These are phyloP conservation scores for Apiospora hydei DNA, from an alignment of 2,329 filamentous ascomycete genomes.

Conservation along the genomic window DNA sequence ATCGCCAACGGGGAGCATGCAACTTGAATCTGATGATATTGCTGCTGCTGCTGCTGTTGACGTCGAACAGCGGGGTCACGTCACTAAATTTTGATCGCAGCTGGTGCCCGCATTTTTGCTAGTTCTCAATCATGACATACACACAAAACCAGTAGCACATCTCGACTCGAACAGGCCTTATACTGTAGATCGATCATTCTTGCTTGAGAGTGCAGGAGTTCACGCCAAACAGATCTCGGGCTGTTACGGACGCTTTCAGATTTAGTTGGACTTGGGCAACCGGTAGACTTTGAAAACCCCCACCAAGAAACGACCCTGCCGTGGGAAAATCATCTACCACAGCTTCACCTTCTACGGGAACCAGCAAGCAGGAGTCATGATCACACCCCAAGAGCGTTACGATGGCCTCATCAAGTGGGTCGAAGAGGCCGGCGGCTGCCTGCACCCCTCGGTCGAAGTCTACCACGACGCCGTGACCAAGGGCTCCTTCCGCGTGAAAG, in stretches of 20 bases:
- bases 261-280: neutral
- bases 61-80: neutral
- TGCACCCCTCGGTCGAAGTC: slow-evolving; percentile 62
- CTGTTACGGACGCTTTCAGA: neutral
- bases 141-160: neutral
- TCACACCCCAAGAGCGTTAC: slow-evolving; percentile 37
- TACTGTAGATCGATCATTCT: neutral
- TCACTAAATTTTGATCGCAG: slow-evolving; percentile 4
- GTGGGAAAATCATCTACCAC: neutral
- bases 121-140: neutral
- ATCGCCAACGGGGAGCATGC: too few species aligned
- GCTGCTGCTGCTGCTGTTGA: neutral
- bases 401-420: slow-evolving; percentile 58
- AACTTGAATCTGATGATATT: neutral
- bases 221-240: neutral
- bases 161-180: neutral
- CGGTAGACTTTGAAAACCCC: neutral
- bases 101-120: neutral
- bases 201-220: neutral
- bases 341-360: neutral
- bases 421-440: slow-evolving; percentile 49
- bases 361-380: slow-evolving; percentile 27
- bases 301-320: neutral
- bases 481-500: slow-evolving; percentile 60
- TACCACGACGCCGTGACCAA: slow-evolving; percentile 58